These are phyloP conservation scores for Thalassiosira hispida DNA, from an alignment of 352 stramenopile genomes.

Conservation along the genomic window DNA sequence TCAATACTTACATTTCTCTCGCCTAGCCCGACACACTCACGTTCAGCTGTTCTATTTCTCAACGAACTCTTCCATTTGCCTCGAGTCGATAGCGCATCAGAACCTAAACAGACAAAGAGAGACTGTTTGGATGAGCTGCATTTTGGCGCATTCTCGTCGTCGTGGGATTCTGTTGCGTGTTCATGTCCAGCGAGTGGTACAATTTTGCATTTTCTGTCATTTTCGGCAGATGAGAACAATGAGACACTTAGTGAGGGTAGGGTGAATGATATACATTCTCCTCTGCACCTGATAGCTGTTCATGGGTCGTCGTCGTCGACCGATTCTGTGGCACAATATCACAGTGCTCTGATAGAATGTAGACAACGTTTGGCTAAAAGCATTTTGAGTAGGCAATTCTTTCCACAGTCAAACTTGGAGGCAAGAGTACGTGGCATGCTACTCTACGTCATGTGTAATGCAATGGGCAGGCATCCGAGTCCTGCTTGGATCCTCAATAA, in stretches of 20 bases:
- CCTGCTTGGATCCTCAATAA: constrained; percentile 30
- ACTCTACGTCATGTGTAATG: constrained; percentile 17
- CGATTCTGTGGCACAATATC: background rate
- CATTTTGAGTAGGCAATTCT: constrained; percentile 12
- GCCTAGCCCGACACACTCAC: constrained; percentile 49
- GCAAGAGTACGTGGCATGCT: constrained; percentile 15
- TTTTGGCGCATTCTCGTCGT: constrained; percentile 47
- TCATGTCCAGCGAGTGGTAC: constrained; percentile 59
- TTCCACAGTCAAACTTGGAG: constrained; percentile 18
- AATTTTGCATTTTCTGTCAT: constrained; percentile 70
- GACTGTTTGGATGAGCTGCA: constrained; percentile 50
- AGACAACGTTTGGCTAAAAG: constrained; percentile 21
- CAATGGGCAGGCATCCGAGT: constrained; percentile 14
- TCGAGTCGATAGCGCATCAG: background rate
- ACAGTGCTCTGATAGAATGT: constrained; percentile 15
- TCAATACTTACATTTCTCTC: constrained; percentile 69
- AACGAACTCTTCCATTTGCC: constrained; percentile 45
- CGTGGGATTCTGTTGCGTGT: constrained; percentile 65
- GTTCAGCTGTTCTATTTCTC: constrained; percentile 53
- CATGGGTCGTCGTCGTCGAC: constrained; percentile 13
- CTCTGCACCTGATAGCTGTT: constrained; percentile 31
- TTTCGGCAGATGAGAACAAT: constrained; percentile 13
- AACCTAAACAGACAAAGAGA: background rate
- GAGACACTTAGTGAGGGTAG: background rate
- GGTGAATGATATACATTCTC: constrained; percentile 10